Base-by-base conservation (phyloP, 73 alveolate genomes). In the Stentor roeselii region DNA sequence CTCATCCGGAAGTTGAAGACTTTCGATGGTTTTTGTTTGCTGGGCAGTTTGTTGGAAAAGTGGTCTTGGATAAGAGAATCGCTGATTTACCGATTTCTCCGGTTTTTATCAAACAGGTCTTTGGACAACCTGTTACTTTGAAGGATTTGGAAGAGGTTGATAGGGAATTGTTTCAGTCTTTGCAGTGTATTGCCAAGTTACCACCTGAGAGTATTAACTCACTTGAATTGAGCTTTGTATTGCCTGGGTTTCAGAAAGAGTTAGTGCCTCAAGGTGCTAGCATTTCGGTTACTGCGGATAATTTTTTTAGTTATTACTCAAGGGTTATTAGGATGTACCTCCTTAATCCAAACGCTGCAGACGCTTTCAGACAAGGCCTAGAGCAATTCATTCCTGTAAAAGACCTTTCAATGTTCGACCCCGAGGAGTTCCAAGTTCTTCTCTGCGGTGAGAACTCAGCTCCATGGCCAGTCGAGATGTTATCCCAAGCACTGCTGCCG, bases 171-270 rank as follows among this genome's bases (percentile, higher is more conserved):
- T n/a, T 32, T 67, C 21, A 67, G 21, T 11, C 6, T 21, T n/a
- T n/a, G n/a, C n/a, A n/a, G n/a, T n/a, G n/a, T n/a, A n/a, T n/a
- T 50, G 11, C 82, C 2, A 67, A 31, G 31, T 67, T 67, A 50
- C n/a, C 82, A 32, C 39, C 27, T 76, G 39, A 76, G 39, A 36
- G 30, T 0, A 39, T 30, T 40, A 32, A 83, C 86, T 76, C 92
- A 42, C 92, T 84, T 75, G 92, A 92, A 42, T 37, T 92, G 75
- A 91, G 90, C 91, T 84, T 95, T 80, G 82, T 89, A 59, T 84
- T 95, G 60, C 99, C 99, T 36, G 99, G 99, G 3, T 76, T 87
- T 82, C 94, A 89, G 15, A 60, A 82, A 14, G 97, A 91, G 38
- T 75, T 95, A 59, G 90, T 76, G 60, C 78, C 61, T 60, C 83